These are phyloP conservation scores for Auricularia auricula-judae DNA, from an alignment of 768 basidiomycete species.

Conservation along the genomic window DNA sequence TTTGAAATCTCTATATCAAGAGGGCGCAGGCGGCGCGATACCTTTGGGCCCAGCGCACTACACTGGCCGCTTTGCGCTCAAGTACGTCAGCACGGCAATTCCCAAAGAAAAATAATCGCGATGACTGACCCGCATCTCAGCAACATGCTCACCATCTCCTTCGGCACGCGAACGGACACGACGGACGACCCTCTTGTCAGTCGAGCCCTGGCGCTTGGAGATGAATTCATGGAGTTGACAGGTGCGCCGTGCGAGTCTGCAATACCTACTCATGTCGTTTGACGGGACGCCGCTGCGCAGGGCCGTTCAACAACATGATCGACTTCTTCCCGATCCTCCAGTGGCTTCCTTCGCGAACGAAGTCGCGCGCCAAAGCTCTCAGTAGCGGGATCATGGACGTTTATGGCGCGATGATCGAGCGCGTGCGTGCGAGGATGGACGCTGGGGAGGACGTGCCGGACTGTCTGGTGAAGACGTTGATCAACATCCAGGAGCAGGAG, in stretches of 20 bases:
- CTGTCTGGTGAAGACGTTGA: conserved; percentile 30
- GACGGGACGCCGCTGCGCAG: too few species aligned
- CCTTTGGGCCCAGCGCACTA: conserved; percentile 30
- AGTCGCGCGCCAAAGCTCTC: conserved; percentile 26
- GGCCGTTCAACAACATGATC: conserved; percentile 20
- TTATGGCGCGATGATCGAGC: conserved; percentile 28
- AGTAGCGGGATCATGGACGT: conserved; percentile 27
- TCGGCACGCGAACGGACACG: too few species aligned
- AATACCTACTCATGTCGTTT: too few species aligned
- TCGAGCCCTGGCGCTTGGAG: too few species aligned
- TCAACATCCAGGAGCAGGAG: conserved; percentile 23
- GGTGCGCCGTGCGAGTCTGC: too few species aligned
- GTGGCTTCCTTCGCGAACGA: conserved; percentile 26
- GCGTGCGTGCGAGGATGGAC: conserved; percentile 26
- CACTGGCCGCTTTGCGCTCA: conserved; percentile 24
- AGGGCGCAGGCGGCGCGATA: conserved; percentile 19
- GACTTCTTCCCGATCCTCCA: conserved; percentile 36
- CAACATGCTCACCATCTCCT: too few species aligned
- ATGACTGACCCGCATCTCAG: too few species aligned
- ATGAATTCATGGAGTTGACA: too few species aligned
- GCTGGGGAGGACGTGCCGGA: conserved; percentile 29
- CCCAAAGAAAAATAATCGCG: background rate
- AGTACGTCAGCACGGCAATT: conserved; percentile 8
- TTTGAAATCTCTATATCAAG: conserved; percentile 25
- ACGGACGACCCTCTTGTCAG: too few species aligned